Evolutionary conservation across 2,329 filamentous ascomycete genomes (phyloP).

Genomic region (Dactylella cylindrospora): DNA sequence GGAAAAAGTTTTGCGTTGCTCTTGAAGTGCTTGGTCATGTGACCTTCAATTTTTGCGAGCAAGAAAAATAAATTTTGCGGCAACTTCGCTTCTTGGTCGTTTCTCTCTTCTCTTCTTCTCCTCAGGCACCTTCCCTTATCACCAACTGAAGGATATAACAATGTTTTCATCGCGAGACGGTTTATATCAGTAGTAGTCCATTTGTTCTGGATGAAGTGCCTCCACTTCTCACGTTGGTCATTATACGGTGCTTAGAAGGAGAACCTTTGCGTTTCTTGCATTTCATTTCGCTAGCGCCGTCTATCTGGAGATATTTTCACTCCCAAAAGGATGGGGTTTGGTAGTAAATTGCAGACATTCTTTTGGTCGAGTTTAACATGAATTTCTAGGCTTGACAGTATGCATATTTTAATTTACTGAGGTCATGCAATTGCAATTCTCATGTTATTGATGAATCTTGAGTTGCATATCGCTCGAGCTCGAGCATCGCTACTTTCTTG

Average conservation of each 20-base stretch:
- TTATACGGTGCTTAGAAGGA: conserved; percentile 44
- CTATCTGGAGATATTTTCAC: conserved; percentile 18
- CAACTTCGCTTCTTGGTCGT: conserved; percentile 14
- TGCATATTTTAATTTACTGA: too few species aligned
- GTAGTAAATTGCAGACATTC: conserved; percentile 44
- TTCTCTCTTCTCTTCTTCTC: conserved; percentile 19
- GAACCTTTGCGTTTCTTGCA: conserved; percentile 27
- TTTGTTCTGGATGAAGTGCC: conserved; percentile 43
- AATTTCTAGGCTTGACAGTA: too few species aligned
- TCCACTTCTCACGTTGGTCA: conserved; percentile 43
- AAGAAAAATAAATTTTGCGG: conserved; percentile 23
- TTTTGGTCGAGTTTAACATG: too few species aligned
- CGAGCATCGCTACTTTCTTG: too few species aligned
- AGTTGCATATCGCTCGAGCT: too few species aligned
- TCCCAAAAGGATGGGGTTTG: conserved; percentile 37
- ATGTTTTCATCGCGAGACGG: conserved; percentile 3
- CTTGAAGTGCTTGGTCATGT: conserved; percentile 33
- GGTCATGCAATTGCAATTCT: too few species aligned
- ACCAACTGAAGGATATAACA: conserved; percentile 45
- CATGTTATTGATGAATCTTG: too few species aligned
- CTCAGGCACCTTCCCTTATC: conserved; percentile 45
- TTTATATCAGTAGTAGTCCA: conserved; percentile 44
- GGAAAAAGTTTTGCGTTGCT: conserved; percentile 33
- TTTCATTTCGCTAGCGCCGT: conserved; percentile 44
- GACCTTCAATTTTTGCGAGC: conserved; percentile 3